Percentiles rank a stretch among this genome's conserved stretches.
phyloP scores from a whole-genome alignment of 148 eudicot species.

The Camellia lanceoleosa region DNA sequence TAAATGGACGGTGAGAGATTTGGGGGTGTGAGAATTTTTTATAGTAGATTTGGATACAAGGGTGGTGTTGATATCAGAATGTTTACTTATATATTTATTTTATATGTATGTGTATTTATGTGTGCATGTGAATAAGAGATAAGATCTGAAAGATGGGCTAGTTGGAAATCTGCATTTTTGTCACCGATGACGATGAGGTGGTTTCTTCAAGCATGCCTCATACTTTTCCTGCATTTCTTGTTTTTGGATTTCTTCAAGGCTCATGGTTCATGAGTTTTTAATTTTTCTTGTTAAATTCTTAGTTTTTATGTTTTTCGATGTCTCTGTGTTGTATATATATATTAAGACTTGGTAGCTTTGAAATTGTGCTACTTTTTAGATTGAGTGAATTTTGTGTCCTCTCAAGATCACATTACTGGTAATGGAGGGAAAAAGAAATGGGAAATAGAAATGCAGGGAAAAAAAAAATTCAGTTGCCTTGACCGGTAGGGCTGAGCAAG shows the following conservation, averaged over 20 bases:
- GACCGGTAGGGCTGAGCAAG: too few relatives aligned
- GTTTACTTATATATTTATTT: neutral
- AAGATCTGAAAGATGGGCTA: constrained; percentile 32
- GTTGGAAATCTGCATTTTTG: constrained; percentile 20
- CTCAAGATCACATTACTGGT: too few relatives aligned
- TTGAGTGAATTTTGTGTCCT: constrained; percentile 8
- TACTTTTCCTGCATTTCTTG: constrained; percentile 14
- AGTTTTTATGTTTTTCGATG: neutral
- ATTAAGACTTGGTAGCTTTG: neutral
- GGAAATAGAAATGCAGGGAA: too few relatives aligned
- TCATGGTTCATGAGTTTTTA: neutral
- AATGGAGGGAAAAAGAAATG: too few relatives aligned
- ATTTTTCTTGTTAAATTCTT: constrained; percentile 1
- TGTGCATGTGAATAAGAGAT: constrained; percentile 9
- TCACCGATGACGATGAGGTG: neutral
- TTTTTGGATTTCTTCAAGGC: neutral
- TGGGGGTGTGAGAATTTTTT: neutral
- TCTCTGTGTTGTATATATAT: neutral
- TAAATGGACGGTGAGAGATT: constrained; percentile 1
- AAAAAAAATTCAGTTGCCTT: too few relatives aligned
- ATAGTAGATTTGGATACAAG: constrained; percentile 8
- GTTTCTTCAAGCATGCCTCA: constrained; percentile 8
- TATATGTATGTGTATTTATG: neutral
- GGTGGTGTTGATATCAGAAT: constrained; percentile 2
- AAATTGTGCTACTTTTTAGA: neutral